Percentiles rank a stretch among this genome's conserved stretches.
Evolutionary conservation across 2,329 filamentous ascomycete species (phyloP).

Genomic region (Pseudocercospora pini-densiflorae): DNA sequence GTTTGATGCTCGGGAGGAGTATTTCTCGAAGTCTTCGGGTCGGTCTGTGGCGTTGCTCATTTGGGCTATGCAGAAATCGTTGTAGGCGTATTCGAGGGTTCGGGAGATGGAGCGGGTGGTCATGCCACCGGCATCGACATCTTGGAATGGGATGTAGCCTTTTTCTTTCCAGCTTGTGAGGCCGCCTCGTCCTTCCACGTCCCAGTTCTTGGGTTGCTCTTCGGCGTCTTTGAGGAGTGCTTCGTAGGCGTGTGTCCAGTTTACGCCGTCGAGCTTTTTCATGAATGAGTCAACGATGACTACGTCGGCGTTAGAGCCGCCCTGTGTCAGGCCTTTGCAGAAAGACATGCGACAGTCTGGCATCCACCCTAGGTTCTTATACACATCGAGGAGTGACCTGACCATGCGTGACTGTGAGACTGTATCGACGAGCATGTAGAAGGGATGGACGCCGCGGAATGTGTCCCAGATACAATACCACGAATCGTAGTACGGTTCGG

Average conservation of each 20-base stretch:
- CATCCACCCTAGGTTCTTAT: conserved; percentile 70
- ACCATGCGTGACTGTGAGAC: conserved; percentile 67
- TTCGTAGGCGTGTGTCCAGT: conserved; percentile 38
- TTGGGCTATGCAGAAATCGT: conserved; percentile 70
- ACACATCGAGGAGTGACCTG: conserved; percentile 71
- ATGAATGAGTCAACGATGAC: conserved; percentile 71
- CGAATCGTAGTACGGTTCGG: conserved; percentile 50
- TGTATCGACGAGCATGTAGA: conserved; percentile 72
- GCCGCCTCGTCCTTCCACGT: conserved; percentile 46
- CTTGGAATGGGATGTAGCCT: conserved; percentile 44
- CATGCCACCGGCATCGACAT: conserved; percentile 63
- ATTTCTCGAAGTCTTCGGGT: conserved; percentile 59
- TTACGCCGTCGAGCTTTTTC: conserved; percentile 61
- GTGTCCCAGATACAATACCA: conserved; percentile 62
- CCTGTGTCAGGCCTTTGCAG: conserved; percentile 73
- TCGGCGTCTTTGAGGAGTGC: conserved; percentile 40
- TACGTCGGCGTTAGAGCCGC: conserved; percentile 74
- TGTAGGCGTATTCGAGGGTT: conserved; percentile 60
- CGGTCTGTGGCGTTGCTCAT: conserved; percentile 63
- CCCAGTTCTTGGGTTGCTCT: conserved; percentile 34
- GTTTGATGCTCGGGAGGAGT: conserved; percentile 62
- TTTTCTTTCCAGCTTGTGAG: conserved; percentile 47
- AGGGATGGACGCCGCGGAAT: conserved; percentile 60
- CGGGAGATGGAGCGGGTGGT: conserved; percentile 52
- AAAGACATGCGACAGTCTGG: conserved; percentile 77